Evolutionary conservation across 257 asterid species (phyloP), one percentile per base, ranked within the genome.

Genomic region (Euphrasia confusa): DNA sequence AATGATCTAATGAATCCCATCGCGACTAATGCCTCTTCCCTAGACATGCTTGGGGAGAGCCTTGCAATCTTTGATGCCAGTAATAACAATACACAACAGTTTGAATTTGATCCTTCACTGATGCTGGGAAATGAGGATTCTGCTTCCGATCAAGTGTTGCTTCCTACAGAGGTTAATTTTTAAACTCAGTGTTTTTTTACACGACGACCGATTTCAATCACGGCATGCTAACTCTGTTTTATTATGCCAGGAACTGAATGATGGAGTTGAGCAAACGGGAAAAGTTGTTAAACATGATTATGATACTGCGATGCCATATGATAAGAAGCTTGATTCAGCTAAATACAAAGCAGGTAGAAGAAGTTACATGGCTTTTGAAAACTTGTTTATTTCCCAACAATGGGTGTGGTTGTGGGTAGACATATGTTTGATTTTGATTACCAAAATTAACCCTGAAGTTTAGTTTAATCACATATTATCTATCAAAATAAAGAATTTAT

Each of bases 41-140:
- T 77, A 12, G 84, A 78, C 73, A 73, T 74, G 81, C 74, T 84
- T 54, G 96, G 79, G 50, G 91, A 87, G 39, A 84, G 80, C 80
- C 87, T 83, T 60, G 40, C 76, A 0, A 87, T 71, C 84, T 76
- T 75, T 18, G 95, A 87, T 73, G 80, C 95, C 44, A 75, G 69
- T 54, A 79, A 61, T 39, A 81, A 72, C 39, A 40, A 58, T 65
- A 32, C 73, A 14, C 71, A 73, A 59, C 70, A 72, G 63, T 60
- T 82, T 13, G 63, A 62, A 5, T 82, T 57, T 57, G 92, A 88
- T 70, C 71, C 77, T 71, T 75, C 82, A 30, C 61, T 61, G 58
- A 71, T 80, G 60, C 68, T 61, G 47, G 93, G 63, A 65, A 70
- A 32, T 57, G 83, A 68, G 58, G 79, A 69, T 40, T 74, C 72